These are phyloP conservation scores for Apiotrichum porosum DNA, from an alignment of 1,284 basidiomycete genomes.

Conservation along the genomic window DNA sequence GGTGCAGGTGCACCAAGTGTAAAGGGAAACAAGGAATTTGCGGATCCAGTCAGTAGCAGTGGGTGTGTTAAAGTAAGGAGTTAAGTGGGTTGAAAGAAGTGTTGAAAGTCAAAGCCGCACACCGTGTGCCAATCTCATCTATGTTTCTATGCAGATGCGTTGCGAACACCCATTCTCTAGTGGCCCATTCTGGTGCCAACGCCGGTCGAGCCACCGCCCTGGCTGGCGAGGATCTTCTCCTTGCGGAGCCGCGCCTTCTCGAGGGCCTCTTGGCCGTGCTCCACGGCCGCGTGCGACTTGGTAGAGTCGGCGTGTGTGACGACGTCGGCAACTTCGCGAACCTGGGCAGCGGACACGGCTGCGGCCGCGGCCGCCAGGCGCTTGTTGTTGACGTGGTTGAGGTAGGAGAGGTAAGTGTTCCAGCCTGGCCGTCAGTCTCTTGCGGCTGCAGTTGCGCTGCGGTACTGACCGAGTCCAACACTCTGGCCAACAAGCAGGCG, in stretches of 20 bases:
- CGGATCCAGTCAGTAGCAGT: too few relatives aligned
- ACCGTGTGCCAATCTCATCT: too few relatives aligned
- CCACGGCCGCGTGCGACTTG: conserved; percentile 4
- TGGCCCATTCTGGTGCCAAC: conserved; percentile 34
- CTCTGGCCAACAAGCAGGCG: conserved; percentile 71
- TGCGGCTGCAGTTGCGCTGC: conserved; percentile 1
- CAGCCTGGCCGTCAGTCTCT: too few relatives aligned
- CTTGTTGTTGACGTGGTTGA: conserved; percentile 41
- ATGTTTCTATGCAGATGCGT: too few relatives aligned
- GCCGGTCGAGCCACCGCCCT: conserved; percentile 33
- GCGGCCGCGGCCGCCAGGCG: conserved; percentile 19
- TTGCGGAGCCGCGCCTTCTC: conserved; percentile 20
- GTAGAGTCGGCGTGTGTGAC: neutral
- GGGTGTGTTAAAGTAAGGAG: too few relatives aligned
- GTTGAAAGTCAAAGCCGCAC: too few relatives aligned
- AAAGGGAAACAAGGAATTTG: too few relatives aligned
- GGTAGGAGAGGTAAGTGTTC: conserved; percentile 52
- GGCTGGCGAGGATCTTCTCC: conserved; percentile 18
- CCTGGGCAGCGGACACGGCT: conserved; percentile 19
- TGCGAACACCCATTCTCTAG: too few relatives aligned
- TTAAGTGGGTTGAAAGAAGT: too few relatives aligned
- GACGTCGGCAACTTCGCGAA: neutral
- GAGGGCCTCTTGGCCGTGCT: conserved; percentile 19
- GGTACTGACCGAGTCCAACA: conserved; percentile 61
- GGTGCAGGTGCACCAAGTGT: too few relatives aligned